Conservation (phyloP, 345 rosid species). For the Eucalyptus tenuipes region DNA sequence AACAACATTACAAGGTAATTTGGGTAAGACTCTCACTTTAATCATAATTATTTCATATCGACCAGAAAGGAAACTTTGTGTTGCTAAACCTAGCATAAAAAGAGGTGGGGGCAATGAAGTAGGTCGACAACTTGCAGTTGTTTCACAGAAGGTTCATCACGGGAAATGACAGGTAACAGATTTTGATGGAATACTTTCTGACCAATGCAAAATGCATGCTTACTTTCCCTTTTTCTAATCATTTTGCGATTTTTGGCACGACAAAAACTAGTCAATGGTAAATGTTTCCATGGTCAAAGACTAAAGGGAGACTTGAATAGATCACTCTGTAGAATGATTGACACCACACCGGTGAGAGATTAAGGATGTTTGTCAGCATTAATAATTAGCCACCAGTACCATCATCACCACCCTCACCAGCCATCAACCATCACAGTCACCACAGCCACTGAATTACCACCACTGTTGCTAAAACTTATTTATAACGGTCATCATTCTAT, state of each 20-base stretch:
- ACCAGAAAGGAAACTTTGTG: neutral
- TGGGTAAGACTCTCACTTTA: neutral
- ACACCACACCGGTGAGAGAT: neutral
- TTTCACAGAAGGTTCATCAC: neutral
- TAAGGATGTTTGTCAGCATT: neutral
- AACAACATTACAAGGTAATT: neutral
- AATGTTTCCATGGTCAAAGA: neutral
- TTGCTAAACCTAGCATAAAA: neutral
- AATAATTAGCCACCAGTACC: neutral
- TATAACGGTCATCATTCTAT: neutral
- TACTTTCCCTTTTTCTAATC: neutral
- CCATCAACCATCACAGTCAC: neutral
- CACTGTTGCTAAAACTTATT: neutral
- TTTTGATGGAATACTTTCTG: neutral
- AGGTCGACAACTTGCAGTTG: neutral
- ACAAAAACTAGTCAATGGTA: neutral
- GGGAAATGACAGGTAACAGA: neutral
- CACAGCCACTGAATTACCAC: neutral
- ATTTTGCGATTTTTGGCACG: neutral
- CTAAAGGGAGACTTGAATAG: neutral
- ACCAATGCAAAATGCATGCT: neutral
- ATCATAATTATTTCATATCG: neutral
- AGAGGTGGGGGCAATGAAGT: neutral
- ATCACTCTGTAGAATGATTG: neutral
- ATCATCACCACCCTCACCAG: neutral